phyloP scores from a whole-genome alignment of 805 yeast species.

The Starmerella vaccinii region DNA sequence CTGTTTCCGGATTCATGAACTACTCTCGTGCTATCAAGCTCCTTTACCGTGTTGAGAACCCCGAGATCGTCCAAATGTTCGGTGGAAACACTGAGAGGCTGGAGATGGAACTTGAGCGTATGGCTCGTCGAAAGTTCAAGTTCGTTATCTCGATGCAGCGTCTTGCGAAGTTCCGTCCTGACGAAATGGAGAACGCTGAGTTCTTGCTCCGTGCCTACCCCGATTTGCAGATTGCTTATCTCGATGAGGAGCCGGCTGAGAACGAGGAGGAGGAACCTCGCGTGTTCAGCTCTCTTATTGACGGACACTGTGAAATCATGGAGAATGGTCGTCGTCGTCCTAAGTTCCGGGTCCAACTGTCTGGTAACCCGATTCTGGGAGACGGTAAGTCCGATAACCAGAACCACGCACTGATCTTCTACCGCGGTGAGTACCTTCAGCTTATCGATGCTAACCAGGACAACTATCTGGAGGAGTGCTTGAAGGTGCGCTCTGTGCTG shows the following conservation, averaged over 20 bases:
- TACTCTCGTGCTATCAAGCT: constrained; percentile 92
- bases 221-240: constrained; percentile 65
- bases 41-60: constrained; percentile 87
- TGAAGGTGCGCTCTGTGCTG: constrained; percentile 75
- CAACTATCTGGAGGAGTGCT: constrained; percentile 86
- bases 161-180: constrained; percentile 49
- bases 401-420: constrained; percentile 73
- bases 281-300: constrained; percentile 59
- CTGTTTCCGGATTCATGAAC: constrained; percentile 97
- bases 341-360: constrained; percentile 54
- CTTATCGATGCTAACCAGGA: constrained; percentile 95
- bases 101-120: constrained; percentile 82
- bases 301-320: constrained; percentile 46
- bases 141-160: constrained; percentile 84
- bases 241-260: constrained; percentile 73
- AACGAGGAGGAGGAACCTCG: constrained; percentile 39
- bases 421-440: constrained; percentile 90
- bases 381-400: constrained; percentile 97
- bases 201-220: constrained; percentile 66
- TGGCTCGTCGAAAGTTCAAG: constrained; percentile 72
- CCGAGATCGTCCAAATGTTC: constrained; percentile 92
- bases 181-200: constrained; percentile 59
- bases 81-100: constrained; percentile 97
- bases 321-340: constrained; percentile 54
- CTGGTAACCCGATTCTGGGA: constrained; percentile 92